These are phyloP conservation scores for Flaveria linearis DNA, from an alignment of 129 eudicot species.

Conservation along the genomic window DNA sequence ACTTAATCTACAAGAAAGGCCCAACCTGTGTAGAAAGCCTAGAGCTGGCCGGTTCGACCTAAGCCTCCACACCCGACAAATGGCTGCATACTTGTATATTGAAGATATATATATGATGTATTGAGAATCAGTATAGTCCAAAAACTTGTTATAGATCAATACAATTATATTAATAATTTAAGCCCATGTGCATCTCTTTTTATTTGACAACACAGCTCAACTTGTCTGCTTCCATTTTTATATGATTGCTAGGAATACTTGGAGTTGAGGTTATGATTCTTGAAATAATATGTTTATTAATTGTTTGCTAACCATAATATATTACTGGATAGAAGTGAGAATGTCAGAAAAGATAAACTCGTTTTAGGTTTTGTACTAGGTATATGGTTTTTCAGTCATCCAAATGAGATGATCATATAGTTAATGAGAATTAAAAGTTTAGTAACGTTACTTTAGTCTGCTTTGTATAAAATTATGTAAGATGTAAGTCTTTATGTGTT, in stretches of 20 bases:
- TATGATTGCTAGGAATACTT: neutral
- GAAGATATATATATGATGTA: too few relatives aligned
- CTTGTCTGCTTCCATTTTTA: neutral
- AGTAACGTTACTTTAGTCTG: neutral
- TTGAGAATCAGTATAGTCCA: neutral
- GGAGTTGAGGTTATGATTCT: neutral
- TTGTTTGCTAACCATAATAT: neutral
- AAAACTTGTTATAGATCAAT: neutral
- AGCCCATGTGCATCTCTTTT: neutral
- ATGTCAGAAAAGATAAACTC: neutral
- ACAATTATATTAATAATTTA: neutral
- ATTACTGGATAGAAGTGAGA: neutral
- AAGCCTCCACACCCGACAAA: too few relatives aligned
- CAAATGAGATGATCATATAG: too few relatives aligned
- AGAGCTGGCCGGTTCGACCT: too few relatives aligned
- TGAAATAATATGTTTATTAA: neutral
- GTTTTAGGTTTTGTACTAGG: neutral
- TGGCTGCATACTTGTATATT: neutral
- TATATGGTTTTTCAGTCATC: too few relatives aligned
- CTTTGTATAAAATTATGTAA: neutral
- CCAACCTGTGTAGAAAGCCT: too few relatives aligned
- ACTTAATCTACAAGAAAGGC: too few relatives aligned
- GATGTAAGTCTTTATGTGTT: constrained; percentile 7
- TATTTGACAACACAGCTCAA: neutral
- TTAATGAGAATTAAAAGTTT: too few relatives aligned